A percentile compares a stretch with the other conserved stretches of the same genome.
These are phyloP conservation scores for Lichtheimia ramosa DNA, from an alignment of 371 early-diverging fungal genomes.

Conservation along the genomic window DNA sequence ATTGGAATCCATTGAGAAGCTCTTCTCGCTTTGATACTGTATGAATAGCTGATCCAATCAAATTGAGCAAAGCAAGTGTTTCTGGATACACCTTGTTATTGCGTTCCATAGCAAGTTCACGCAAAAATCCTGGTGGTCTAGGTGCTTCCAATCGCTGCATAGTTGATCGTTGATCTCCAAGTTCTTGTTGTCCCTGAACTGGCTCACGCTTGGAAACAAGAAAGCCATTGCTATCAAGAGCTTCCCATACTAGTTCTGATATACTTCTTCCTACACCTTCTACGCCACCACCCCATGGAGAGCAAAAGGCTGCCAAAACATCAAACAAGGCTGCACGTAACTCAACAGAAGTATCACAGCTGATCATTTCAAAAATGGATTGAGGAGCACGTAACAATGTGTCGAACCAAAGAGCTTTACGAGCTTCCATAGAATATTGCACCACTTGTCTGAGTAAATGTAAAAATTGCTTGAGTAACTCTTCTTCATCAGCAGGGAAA, in stretches of 20 bases:
- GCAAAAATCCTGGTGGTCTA: conserved; percentile 19
- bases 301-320: conserved; percentile 42
- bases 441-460: conserved; percentile 37
- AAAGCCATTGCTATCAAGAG: conserved; percentile 31
- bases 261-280: conserved; percentile 27
- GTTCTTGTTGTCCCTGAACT: conserved; percentile 23
- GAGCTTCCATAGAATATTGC: conserved; percentile 34
- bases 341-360: conserved; percentile 24
- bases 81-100: conserved; percentile 76
- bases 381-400: conserved; percentile 9
- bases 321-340: conserved; percentile 41
- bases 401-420: conserved; percentile 29
- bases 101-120: conserved; percentile 35
- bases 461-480: conserved; percentile 27
- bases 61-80: conserved; percentile 76
- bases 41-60: conserved; percentile 76
- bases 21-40: conserved; percentile 40
- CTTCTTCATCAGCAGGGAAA: conserved; percentile 30
- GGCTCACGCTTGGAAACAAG: conserved; percentile 30
- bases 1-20: conserved; percentile 35
- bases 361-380: conserved; percentile 18
- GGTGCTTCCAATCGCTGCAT: neutral
- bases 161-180: neutral
- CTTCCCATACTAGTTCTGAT: conserved; percentile 28
- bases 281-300: conserved; percentile 38